Percentiles rank a stretch among this genome's conserved stretches.
Evolutionary conservation across 768 basidiomycete genomes (phyloP).

Genomic region (Boletus rubropictus): DNA sequence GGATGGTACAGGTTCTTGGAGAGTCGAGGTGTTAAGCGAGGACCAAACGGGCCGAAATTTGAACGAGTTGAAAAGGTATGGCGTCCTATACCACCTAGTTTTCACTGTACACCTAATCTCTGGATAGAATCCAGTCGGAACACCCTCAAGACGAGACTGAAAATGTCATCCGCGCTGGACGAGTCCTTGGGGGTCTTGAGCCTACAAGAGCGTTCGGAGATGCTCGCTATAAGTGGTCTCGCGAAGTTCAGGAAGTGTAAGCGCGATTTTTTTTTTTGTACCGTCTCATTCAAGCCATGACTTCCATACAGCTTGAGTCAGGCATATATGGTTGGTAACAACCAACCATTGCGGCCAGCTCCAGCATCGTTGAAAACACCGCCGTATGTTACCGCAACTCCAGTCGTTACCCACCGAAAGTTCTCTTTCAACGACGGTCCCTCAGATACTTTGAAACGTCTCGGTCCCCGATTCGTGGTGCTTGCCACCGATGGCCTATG

Average conservation of each 20-base stretch:
- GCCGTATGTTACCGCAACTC: slow-evolving; percentile 85
- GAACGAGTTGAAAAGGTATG: slow-evolving; percentile 75
- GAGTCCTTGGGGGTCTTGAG: slow-evolving; percentile 83
- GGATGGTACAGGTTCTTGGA: slow-evolving; percentile 73
- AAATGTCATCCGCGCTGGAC: slow-evolving; percentile 71
- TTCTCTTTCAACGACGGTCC: slow-evolving; percentile 43
- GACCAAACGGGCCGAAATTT: slow-evolving; percentile 94
- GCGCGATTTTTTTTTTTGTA: slow-evolving; percentile 18
- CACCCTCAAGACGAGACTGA: slow-evolving; percentile 74
- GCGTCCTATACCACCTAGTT: not conserved
- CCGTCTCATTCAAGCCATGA: not conserved
- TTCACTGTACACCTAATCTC: slow-evolving; percentile 1
- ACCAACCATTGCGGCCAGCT: slow-evolving; percentile 50
- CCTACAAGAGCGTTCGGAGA: slow-evolving; percentile 86
- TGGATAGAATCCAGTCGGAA: slow-evolving; percentile 64
- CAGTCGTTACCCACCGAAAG: slow-evolving; percentile 76
- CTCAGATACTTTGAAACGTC: slow-evolving; percentile 16
- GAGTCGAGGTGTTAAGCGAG: slow-evolving; percentile 88
- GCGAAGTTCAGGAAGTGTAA: slow-evolving; percentile 65
- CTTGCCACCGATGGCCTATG: slow-evolving; percentile 86
- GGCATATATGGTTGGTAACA: slow-evolving; percentile 63
- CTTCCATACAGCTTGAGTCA: slow-evolving; percentile 44
- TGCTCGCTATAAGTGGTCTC: slow-evolving; percentile 84
- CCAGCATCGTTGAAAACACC: slow-evolving; percentile 73
- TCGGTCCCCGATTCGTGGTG: slow-evolving; percentile 63